A percentile compares a stretch with the other conserved stretches of the same genome.
Conservation (phyloP, 768 basidiomycete species). For the Leucosporidium creatinivorum region DNA sequence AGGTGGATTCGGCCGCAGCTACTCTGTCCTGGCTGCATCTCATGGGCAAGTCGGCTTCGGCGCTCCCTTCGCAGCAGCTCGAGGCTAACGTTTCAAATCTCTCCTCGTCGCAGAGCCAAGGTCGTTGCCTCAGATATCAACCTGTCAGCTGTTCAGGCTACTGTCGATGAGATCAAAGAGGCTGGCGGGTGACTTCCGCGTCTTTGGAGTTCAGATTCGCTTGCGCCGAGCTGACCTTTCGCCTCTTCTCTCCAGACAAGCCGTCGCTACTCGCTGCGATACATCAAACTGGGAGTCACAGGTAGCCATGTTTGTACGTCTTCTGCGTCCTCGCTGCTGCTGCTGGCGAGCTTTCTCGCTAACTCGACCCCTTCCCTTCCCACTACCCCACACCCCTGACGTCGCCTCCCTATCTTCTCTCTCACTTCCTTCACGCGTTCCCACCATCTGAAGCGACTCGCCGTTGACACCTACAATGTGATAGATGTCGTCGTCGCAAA, state of each 20-base stretch:
- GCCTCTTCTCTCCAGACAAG: background rate
- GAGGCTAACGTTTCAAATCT: background rate
- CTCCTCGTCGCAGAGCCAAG: slow-evolving; percentile 6
- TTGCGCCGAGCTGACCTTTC: too few species aligned
- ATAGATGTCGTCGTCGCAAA: slow-evolving; percentile 39
- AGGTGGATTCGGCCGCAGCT: slow-evolving; percentile 9
- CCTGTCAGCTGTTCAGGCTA: background rate
- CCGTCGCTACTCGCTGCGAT: slow-evolving; percentile 13
- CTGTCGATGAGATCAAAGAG: slow-evolving; percentile 13
- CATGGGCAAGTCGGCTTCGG: slow-evolving; percentile 1
- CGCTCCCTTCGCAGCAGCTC: background rate
- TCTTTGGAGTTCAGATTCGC: too few species aligned
- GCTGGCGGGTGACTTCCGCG: slow-evolving; percentile 10
- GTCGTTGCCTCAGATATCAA: slow-evolving; percentile 13
- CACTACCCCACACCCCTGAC: too few species aligned
- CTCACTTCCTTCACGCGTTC: background rate
- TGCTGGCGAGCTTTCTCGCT: too few species aligned
- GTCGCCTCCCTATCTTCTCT: too few species aligned
- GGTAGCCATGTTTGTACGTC: slow-evolving; percentile 20
- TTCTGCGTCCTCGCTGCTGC: too few species aligned
- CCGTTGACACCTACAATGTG: slow-evolving; percentile 34
- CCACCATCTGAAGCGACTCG: slow-evolving; percentile 3
- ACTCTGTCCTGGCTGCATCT: background rate
- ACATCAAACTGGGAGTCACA: slow-evolving; percentile 20
- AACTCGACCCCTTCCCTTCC: too few species aligned